Evolutionary conservation across 2,329 filamentous ascomycete species (phyloP), one percentile per base, ranked within the genome.

Genomic region (Exophiala sideris): DNA sequence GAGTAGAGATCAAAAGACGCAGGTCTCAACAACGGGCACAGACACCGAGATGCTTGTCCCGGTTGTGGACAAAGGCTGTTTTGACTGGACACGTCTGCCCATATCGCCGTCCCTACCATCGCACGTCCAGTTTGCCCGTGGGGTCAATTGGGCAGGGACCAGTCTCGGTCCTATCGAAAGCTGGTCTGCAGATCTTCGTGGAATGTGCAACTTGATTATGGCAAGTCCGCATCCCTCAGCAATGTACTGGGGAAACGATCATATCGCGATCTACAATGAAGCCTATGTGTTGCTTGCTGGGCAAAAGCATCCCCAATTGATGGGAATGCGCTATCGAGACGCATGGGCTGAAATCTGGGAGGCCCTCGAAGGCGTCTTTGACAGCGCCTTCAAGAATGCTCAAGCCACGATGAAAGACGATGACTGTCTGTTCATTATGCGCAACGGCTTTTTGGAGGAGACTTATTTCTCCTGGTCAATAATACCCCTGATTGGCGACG

Each of bases 341-440:
- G 84, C 81, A 1, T 91, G 88, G 87, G 59, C 76, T 0, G 88
- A 92, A 66, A 86, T 92, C 5, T 91, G 87, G 87, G 74, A 82
- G 18, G 81, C 85, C 4, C 78, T 92, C 9, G 79, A 84, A 59
- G 83, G 83, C 2, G 79, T 88, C 0, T 88, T 94, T 59, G 75
- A 79, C 14, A 83, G 76, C 56, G 89, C 88, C 0, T 81, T 79
- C 68, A 70, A 80, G 36, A 86, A 84, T 3, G 89, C 88, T 0
- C 85, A 91, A 71, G 86, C 88, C 0, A 90, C 85, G 0, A 89
- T 91, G 86, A 92, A 91, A 68, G 85, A 91, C 60, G 89, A 94
- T 63, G 87, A 92, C 59, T 83, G 83, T 52, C 74, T 92, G 1
- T 90, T 91, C 64, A 79, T 94, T 32, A 76, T 79, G 44, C 81